Conservation (phyloP, 306 rosid genomes). For the Adenanthera pavonina region DNA sequence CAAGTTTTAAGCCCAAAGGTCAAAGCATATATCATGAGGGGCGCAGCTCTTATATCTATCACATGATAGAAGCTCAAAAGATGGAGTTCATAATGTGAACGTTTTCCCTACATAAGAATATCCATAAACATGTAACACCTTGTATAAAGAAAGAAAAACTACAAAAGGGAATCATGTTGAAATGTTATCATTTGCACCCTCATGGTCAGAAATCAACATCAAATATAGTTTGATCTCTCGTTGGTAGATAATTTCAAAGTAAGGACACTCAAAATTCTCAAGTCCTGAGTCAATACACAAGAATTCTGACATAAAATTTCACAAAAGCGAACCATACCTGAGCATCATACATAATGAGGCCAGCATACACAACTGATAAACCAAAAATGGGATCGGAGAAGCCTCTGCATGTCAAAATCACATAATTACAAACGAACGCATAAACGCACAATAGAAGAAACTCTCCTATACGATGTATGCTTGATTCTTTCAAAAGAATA, state of each 20-base stretch:
- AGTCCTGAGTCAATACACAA: not conserved
- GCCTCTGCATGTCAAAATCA: slow-evolving; percentile 67
- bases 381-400: slow-evolving; percentile 90
- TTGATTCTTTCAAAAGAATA: slow-evolving; percentile 13
- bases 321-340: slow-evolving; percentile 65
- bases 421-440: slow-evolving; percentile 35
- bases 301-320: slow-evolving; percentile 25
- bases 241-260: slow-evolving; percentile 2
- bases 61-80: not conserved
- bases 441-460: slow-evolving; percentile 7
- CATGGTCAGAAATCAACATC: slow-evolving; percentile 17
- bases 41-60: slow-evolving; percentile 17
- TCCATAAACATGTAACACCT: slow-evolving; percentile 7
- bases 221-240: slow-evolving; percentile 22
- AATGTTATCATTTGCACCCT: slow-evolving; percentile 10
- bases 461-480: not conserved
- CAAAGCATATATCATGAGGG: not conserved
- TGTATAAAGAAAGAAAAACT: slow-evolving; percentile 1
- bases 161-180: not conserved
- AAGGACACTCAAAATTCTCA: slow-evolving; percentile 24
- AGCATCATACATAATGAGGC: slow-evolving; percentile 92
- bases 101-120: not conserved
- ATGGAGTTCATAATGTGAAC: not conserved
- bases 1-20: slow-evolving; percentile 15
- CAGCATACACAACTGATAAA: slow-evolving; percentile 82